phyloP scores from a whole-genome alignment of 1,139 yeast genomes.

The Suhomyces terraborum region DNA sequence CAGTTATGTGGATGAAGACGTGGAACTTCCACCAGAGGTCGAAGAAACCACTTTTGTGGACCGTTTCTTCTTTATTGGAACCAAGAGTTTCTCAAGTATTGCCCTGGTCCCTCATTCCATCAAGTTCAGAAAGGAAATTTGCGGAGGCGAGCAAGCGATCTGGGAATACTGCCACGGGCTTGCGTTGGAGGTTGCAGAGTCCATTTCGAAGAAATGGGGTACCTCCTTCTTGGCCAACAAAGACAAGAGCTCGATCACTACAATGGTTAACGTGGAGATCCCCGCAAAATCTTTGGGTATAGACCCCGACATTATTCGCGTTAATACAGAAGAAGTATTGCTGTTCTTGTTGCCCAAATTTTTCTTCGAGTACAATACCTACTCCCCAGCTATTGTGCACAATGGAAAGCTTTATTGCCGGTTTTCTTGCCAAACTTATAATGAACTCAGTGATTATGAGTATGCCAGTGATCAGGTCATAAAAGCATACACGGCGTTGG shows the following conservation, averaged over 20 bases:
- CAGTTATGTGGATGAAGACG: constrained; percentile 34
- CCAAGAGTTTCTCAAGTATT: constrained; percentile 33
- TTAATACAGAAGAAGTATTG: constrained; percentile 13
- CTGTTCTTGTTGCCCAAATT: constrained; percentile 10
- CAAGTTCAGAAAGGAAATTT: constrained; percentile 51
- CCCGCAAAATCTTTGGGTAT: constrained; percentile 29
- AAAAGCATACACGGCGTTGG: constrained; percentile 18
- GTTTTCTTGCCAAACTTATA: constrained; percentile 62
- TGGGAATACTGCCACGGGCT: constrained; percentile 48
- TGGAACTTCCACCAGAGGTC: constrained; percentile 22
- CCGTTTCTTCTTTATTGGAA: constrained; percentile 43
- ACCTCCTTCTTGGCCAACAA: constrained; percentile 35
- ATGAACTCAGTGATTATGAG: constrained; percentile 56
- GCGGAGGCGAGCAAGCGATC: constrained; percentile 66
- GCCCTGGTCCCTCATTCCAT: constrained; percentile 42
- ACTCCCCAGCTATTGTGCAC: constrained; percentile 48
- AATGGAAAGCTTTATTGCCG: constrained; percentile 49
- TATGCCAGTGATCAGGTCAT: constrained; percentile 38
- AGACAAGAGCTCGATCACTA: constrained; percentile 33
- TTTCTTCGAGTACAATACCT: constrained; percentile 40
- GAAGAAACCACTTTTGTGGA: constrained; percentile 36
- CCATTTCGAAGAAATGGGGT: constrained; percentile 41
- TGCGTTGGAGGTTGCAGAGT: constrained; percentile 44
- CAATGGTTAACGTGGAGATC: constrained; percentile 51
- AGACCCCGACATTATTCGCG: constrained; percentile 16